Evolutionary conservation across 2,329 filamentous ascomycete genomes (phyloP).

Genomic region (Alternaria arbusti): DNA sequence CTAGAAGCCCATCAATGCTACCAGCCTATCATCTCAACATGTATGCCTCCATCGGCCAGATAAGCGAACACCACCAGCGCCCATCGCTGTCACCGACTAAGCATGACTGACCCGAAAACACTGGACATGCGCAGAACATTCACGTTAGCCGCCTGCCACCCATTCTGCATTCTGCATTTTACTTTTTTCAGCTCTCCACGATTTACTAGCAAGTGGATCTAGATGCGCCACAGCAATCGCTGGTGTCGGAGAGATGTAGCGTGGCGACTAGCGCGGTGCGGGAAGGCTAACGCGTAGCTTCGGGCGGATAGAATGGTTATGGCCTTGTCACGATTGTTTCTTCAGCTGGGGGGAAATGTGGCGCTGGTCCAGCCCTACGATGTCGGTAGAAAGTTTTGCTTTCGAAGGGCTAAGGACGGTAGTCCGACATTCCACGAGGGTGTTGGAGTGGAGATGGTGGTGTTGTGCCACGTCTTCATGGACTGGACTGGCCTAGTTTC

Average conservation of each 20-base stretch:
- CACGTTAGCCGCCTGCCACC: not conserved
- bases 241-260: not conserved
- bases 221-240: not conserved
- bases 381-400: not conserved
- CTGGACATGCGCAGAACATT: not conserved
- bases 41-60: not conserved
- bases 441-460: not conserved
- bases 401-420: not conserved
- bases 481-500: not conserved
- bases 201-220: not conserved
- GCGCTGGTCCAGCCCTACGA: not conserved
- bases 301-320: not conserved
- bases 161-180: not conserved
- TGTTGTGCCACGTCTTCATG: not conserved
- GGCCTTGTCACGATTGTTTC: not conserved
- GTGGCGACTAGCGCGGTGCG: not conserved
- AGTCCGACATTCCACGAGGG: not conserved
- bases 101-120: not conserved
- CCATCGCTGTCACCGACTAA: not conserved
- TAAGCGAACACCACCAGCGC: not conserved
- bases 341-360: not conserved
- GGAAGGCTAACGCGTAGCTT: not conserved
- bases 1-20: not conserved
- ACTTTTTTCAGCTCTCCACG: slow-evolving; percentile 5
- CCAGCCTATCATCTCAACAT: not conserved